Conservation (phyloP, 2,329 filamentous ascomycete species). For the Fusarium buxicola region DNA sequence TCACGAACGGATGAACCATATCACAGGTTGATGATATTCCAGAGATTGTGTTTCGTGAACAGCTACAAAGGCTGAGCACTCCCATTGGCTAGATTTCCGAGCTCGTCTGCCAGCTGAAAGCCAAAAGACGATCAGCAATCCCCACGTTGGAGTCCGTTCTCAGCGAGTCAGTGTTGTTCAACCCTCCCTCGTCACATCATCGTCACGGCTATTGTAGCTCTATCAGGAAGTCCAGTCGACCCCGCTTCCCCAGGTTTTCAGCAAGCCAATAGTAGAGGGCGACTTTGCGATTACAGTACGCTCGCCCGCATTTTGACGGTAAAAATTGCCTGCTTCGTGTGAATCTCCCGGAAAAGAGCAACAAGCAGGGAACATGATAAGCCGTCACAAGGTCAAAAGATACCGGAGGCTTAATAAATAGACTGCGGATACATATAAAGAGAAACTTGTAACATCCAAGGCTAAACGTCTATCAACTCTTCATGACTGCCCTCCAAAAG, state of each 20-base stretch:
- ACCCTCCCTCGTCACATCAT: not conserved
- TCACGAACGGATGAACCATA: not conserved
- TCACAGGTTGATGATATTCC: not conserved
- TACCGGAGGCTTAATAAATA: not conserved
- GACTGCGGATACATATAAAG: not conserved
- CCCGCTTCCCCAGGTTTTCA: conserved; percentile 2
- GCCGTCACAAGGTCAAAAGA: not conserved
- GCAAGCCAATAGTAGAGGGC: not conserved
- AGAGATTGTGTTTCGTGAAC: not conserved
- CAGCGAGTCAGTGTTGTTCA: not conserved
- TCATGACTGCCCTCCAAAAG: no score
- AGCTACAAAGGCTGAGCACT: not conserved
- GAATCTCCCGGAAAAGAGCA: not conserved
- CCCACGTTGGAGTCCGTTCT: not conserved
- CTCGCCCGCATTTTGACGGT: not conserved
- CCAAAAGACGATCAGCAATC: not conserved
- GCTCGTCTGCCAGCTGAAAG: not conserved
- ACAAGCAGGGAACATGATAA: not conserved
- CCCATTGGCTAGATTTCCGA: conserved; percentile 8
- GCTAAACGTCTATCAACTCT: no score
- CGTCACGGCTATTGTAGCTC: conserved; percentile 6
- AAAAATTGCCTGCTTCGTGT: conserved; percentile 2
- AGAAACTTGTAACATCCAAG: not conserved
- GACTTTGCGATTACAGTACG: not conserved
- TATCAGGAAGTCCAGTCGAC: not conserved